Evolutionary conservation across 176 grass and related monocot species (phyloP).

Genomic region (Echinochloa phyllopogon): DNA sequence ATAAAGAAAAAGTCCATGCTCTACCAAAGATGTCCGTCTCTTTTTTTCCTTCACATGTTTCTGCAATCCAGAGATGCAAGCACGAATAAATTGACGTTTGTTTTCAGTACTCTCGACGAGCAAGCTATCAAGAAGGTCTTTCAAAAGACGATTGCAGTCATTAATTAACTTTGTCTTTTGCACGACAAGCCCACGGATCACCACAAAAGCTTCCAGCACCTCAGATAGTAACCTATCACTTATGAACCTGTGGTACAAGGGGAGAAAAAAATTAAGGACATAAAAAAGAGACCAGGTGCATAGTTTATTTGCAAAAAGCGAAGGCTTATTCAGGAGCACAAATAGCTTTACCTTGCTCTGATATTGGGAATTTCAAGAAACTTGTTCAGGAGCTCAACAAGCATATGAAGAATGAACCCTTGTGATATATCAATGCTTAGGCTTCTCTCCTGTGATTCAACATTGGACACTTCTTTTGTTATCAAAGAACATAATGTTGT

Average conservation of each 20-base stretch:
- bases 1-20: background rate
- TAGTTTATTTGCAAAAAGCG: background rate
- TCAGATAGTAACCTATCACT: conserved; percentile 81
- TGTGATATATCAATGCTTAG: conserved; percentile 93
- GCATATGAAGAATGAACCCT: conserved; percentile 96
- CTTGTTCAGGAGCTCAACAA: conserved; percentile 93
- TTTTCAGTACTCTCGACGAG: conserved; percentile 88
- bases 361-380: conserved; percentile 98
- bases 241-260: conserved; percentile 75
- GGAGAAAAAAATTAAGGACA: conserved; percentile 4
- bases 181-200: conserved; percentile 91
- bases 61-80: conserved; percentile 93
- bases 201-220: conserved; percentile 82
- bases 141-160: conserved; percentile 90
- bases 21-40: conserved; percentile 86
- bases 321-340: background rate
- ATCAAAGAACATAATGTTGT: conserved; percentile 78
- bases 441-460: conserved; percentile 96
- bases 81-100: conserved; percentile 92
- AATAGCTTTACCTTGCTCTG: conserved; percentile 69
- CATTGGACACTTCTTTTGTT: conserved; percentile 85
- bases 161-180: conserved; percentile 98
- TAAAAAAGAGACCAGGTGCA: conserved; percentile 12
- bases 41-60: conserved; percentile 86
- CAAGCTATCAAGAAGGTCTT: conserved; percentile 92